Evolutionary conservation across 192 early-diverging fungal genomes (phyloP).

Genomic region (Coemansia guatemalensis): DNA sequence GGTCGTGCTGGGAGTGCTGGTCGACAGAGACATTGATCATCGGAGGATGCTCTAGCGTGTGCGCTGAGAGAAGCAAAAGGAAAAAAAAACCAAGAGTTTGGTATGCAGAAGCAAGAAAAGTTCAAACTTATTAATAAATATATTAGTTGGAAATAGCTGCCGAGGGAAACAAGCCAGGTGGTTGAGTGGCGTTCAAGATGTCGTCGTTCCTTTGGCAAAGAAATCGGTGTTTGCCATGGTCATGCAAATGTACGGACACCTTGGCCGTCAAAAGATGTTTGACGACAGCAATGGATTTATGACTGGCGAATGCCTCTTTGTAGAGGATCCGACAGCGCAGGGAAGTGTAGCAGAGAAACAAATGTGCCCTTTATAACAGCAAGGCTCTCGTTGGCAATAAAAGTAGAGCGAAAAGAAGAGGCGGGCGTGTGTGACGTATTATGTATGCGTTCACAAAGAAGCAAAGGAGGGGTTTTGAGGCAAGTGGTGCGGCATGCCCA

Average conservation of each 20-base stretch:
- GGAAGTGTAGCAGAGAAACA: not conserved
- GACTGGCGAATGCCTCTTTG: not conserved
- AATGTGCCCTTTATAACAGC: not conserved
- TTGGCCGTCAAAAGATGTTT: not conserved
- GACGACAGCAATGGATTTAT: not conserved
- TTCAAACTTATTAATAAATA: not conserved
- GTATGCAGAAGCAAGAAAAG: not conserved
- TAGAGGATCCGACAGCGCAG: not conserved
- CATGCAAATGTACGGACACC: not conserved
- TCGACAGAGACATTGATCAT: constrained; percentile 12
- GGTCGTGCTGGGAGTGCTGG: constrained; percentile 13
- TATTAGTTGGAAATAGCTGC: not conserved
- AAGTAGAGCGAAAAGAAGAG: too few relatives aligned
- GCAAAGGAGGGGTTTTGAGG: too few relatives aligned
- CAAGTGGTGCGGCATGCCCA: too few relatives aligned
- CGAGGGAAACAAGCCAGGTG: not conserved
- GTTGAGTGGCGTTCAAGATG: not conserved
- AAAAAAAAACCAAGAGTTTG: not conserved
- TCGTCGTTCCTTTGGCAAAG: not conserved
- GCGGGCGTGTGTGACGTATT: too few relatives aligned
- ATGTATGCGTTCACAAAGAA: too few relatives aligned
- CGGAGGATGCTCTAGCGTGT: constrained; percentile 1
- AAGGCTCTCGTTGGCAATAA: not conserved
- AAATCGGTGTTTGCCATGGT: not conserved
- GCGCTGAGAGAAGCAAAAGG: not conserved